These are phyloP conservation scores for Kwoniella pini DNA, from an alignment of 768 basidiomycete species.

Conservation along the genomic window DNA sequence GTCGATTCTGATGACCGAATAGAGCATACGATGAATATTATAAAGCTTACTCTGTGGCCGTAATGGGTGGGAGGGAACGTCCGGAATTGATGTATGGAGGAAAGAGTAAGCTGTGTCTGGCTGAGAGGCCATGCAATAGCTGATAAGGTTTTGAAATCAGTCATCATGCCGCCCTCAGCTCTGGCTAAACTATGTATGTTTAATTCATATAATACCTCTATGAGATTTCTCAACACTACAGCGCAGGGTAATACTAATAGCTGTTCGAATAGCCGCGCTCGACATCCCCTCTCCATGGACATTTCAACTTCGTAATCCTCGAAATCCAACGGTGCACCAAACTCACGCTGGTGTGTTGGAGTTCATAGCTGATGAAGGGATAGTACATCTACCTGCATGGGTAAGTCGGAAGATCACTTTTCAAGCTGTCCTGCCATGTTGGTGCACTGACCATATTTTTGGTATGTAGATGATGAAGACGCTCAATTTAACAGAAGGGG, in stretches of 20 bases:
- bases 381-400: conserved; percentile 95
- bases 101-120: conserved; percentile 72
- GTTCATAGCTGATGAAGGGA: conserved; percentile 96
- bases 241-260: neutral
- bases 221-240: too few relatives aligned
- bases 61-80: conserved; percentile 81
- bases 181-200: conserved; percentile 74
- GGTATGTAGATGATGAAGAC: conserved; percentile 87
- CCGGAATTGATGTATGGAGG: conserved; percentile 95
- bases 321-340: conserved; percentile 70
- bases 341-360: conserved; percentile 98
- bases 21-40: conserved; percentile 87
- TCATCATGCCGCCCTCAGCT: conserved; percentile 96
- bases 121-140: too few relatives aligned
- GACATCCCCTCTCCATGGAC: conserved; percentile 93
- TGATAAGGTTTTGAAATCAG: too few relatives aligned
- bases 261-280: conserved; percentile 61
- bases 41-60: conserved; percentile 92
- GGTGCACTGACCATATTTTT: conserved; percentile 22
- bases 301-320: conserved; percentile 91
- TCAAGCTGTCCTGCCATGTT: neutral
- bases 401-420: conserved; percentile 43
- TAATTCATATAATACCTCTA: too few relatives aligned
- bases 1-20: neutral
- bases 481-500: conserved; percentile 86